Base-by-base conservation (phyloP, 805 yeast genomes). In the Spathaspora gorwiae region DNA sequence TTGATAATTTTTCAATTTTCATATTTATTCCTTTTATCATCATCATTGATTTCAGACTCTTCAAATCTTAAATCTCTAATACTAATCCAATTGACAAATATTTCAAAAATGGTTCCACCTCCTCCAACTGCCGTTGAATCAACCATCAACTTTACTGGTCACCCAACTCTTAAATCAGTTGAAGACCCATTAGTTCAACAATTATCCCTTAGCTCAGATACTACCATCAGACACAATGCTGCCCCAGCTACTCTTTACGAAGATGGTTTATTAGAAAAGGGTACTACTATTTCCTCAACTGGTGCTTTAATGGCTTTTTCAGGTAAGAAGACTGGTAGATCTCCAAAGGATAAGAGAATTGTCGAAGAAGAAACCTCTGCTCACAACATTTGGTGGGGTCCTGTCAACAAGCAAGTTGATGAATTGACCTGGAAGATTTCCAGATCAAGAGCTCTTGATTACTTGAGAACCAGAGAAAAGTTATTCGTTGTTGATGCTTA, bases 341-440 rank as follows among this genome's bases (percentile, higher is more conserved):
- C 97, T 32, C 99, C 99, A 65, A 87, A 87, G 75, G 99, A 92
- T 73, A 92, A 92, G 71, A 87, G 99, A 74, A 88, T 92, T 66
- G 97, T 92, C 51, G 97, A 90, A 60, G 98, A 94, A 75, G 85
- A 80, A 57, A 78, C 94, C 42, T 89, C 97, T 35, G 70, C 78
- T 49, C 78, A 87, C 47, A 75, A 90, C 61, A 81, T 92, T 57
- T 92, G 99, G 99, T 92, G 99, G 99, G 99, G 99, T 26, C 98
- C 98, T 2, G 99, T 92, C 55, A 92, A 92, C 76, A 89, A 87
- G 72, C 87, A 92, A 72, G 90, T 92, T 57, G 85, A 88, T 49
- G 96, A 89, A 70, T 83, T 84, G 65, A 90, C 97, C 19, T 92
- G 98, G 98, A 80, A 81, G 59, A 90, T 92, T 59, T 87, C 95